phyloP scores from a whole-genome alignment of 1,139 yeast genomes.

The Groenewaldozyma auringiensis region DNA sequence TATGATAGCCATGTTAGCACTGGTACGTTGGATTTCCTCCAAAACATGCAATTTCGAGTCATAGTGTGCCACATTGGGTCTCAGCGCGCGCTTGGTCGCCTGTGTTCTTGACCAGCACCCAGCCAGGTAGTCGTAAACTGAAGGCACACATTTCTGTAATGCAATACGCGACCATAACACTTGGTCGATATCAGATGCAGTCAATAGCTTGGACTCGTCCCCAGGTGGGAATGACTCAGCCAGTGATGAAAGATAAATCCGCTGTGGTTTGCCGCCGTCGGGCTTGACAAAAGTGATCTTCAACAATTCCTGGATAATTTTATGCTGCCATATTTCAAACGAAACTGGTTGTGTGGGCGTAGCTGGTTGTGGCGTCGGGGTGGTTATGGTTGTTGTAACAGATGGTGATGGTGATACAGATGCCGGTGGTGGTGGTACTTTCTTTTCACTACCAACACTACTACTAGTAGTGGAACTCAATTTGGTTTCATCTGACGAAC shows the following conservation, averaged over 20 bases:
- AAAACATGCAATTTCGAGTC: conserved; percentile 11
- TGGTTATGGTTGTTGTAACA: not conserved
- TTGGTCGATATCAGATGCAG: conserved; percentile 23
- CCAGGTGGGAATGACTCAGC: conserved; percentile 14
- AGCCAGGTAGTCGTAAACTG: conserved; percentile 22
- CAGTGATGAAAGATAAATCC: conserved; percentile 13
- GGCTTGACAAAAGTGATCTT: conserved; percentile 15
- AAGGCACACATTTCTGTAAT: conserved; percentile 16
- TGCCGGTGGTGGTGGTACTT: not conserved
- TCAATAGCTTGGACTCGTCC: conserved; percentile 14
- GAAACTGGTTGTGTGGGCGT: conserved; percentile 8
- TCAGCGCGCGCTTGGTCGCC: conserved; percentile 12
- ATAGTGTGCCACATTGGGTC: conserved; percentile 10
- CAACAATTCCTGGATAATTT: conserved; percentile 18
- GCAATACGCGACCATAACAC: conserved; percentile 26
- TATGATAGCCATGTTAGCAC: conserved; percentile 15
- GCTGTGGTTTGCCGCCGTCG: conserved; percentile 5
- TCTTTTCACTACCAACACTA: not conserved
- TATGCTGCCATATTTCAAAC: conserved; percentile 18
- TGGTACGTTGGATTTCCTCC: conserved; percentile 13
- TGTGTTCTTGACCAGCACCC: conserved; percentile 20
- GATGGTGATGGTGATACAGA: conserved; percentile 5
- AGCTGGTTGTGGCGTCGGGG: conserved; percentile 2
- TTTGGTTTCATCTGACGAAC: not conserved
- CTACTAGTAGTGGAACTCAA: not conserved